Conservation (phyloP, 1,139 yeast genomes). For the Candida tetrigidarum region DNA sequence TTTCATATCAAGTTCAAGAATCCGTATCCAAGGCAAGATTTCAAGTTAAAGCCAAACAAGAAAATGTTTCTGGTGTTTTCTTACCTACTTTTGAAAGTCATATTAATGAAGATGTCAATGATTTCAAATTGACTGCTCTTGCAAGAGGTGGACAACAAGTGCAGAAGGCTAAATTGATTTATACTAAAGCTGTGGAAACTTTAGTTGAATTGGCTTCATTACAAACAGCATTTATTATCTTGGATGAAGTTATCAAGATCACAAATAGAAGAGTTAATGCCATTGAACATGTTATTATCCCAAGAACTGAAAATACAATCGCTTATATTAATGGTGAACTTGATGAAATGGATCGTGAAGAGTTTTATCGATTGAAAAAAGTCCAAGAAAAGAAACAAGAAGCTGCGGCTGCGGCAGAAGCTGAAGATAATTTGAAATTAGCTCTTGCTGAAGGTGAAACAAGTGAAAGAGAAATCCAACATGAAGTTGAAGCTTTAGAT, state of each 20-base stretch:
- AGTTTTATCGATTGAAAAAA: slow-evolving; percentile 93
- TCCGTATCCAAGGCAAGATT: slow-evolving; percentile 90
- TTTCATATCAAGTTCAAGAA: slow-evolving; percentile 94
- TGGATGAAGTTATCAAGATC: slow-evolving; percentile 97
- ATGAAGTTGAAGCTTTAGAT: slow-evolving; percentile 30
- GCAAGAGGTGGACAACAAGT: slow-evolving; percentile 99
- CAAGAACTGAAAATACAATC: slow-evolving; percentile 96
- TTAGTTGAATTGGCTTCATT: slow-evolving; percentile 93
- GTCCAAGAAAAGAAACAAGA: slow-evolving; percentile 96
- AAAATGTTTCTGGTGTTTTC: slow-evolving; percentile 94
- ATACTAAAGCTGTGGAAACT: slow-evolving; percentile 94
- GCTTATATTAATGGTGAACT: slow-evolving; percentile 91
- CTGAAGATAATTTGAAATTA: slow-evolving; percentile 39
- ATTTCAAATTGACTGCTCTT: slow-evolving; percentile 93
- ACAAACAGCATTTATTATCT: slow-evolving; percentile 93
- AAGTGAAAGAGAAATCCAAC: slow-evolving; percentile 22
- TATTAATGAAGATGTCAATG: slow-evolving; percentile 84
- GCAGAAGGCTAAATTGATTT: slow-evolving; percentile 90
- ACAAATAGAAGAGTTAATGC: slow-evolving; percentile 99
- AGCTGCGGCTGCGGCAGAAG: slow-evolving; percentile 68
- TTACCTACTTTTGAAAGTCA: slow-evolving; percentile 91
- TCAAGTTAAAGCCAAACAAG: slow-evolving; percentile 90
- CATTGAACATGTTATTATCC: slow-evolving; percentile 97
- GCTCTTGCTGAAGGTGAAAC: slow-evolving; percentile 22
- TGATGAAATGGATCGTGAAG: slow-evolving; percentile 98